Base-by-base conservation (phyloP, 2,329 filamentous ascomycete genomes). In the Exophiala alcalophila region DNA sequence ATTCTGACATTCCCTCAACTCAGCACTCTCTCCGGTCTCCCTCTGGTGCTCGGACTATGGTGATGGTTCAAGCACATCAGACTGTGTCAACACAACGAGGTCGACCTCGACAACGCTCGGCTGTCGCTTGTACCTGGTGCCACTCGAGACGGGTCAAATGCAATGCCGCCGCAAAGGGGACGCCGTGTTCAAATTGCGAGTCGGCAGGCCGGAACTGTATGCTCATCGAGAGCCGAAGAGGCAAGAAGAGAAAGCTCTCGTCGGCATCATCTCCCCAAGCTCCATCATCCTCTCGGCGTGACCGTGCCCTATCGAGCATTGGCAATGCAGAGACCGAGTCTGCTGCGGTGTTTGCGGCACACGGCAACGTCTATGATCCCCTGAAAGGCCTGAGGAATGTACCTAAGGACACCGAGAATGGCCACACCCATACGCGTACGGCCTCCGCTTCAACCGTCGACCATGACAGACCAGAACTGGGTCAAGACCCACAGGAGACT, bases 141-240 rank as follows among this genome's bases (percentile, higher is more conserved):
- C 53, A 59, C 37, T 46, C 51, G 3, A 26, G 55, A 19, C 54
- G 55, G 7, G 56, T 59, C 19, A 57, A 55, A 32, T 57, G 56
- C 29, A 56, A 59, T 52, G 55, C 47, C 7, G 49, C 39, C 4
- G 51, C 40, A 2, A 44, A 48, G 3, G 44, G 50, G 9, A 52
- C 50, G 29, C 57, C 55, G 2, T 59, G 57, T 38, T 57, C 52
- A 36, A 52, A 59, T 30, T 59, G 57, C 32, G 47, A 50, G 33
- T 39, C 24, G 4, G 37, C 29, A 28, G 50, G 25, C 41, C 52
- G 37, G 29, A 31, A 40, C 12, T 58, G 56, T 33, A 50, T 56
- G 20, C 28, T 58, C 12, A 57, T 58, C 19, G 56, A 57, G 31
- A 56, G 52, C 29, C 52, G 43, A 36, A 23, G 56, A 34, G 53